phyloP scores from a whole-genome alignment of 768 basidiomycete species.

The Tricholoma sp. region DNA sequence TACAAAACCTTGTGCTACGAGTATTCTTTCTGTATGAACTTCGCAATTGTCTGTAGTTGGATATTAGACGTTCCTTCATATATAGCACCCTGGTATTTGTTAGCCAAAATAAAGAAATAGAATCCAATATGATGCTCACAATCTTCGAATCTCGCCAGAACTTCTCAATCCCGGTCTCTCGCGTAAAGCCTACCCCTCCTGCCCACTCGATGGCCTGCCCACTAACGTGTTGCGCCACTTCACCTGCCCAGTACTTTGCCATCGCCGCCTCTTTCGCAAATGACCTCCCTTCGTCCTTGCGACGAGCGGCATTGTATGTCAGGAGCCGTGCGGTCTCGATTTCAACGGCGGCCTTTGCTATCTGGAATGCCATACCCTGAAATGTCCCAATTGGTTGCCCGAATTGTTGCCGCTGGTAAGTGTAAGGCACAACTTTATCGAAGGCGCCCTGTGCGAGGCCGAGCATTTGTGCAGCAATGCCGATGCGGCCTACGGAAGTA shows the following conservation, averaged over 20 bases:
- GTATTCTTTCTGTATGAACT: constrained; percentile 82
- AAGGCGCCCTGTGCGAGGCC: constrained; percentile 98
- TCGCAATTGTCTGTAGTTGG: constrained; percentile 94
- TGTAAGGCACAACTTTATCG: constrained; percentile 91
- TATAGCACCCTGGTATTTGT: constrained; percentile 63
- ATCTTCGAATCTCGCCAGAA: constrained; percentile 97
- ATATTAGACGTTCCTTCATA: constrained; percentile 99
- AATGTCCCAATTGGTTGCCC: constrained; percentile 91
- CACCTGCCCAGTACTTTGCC: constrained; percentile 92
- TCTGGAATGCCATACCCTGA: constrained; percentile 95
- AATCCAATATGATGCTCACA: constrained; percentile 39
- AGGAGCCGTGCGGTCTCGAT: constrained; percentile 87
- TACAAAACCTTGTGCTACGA: constrained; percentile 35
- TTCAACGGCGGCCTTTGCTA: constrained; percentile 84
- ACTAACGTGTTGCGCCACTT: constrained; percentile 83
- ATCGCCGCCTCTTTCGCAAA: constrained; percentile 97
- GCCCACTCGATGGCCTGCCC: constrained; percentile 95
- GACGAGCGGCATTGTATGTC: constrained; percentile 94
- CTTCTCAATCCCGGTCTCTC: constrained; percentile 95
- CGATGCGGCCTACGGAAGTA: constrained; percentile 65
- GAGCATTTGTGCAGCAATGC: constrained; percentile 98
- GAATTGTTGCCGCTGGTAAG: constrained; percentile 92
- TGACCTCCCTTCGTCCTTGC: constrained; percentile 82
- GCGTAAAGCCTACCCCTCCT: constrained; percentile 88
- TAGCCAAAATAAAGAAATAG: not conserved